phyloP scores from a whole-genome alignment of 495 filamentous ascomycete species.

The Aspergillus sclerotiicarbonarius region DNA sequence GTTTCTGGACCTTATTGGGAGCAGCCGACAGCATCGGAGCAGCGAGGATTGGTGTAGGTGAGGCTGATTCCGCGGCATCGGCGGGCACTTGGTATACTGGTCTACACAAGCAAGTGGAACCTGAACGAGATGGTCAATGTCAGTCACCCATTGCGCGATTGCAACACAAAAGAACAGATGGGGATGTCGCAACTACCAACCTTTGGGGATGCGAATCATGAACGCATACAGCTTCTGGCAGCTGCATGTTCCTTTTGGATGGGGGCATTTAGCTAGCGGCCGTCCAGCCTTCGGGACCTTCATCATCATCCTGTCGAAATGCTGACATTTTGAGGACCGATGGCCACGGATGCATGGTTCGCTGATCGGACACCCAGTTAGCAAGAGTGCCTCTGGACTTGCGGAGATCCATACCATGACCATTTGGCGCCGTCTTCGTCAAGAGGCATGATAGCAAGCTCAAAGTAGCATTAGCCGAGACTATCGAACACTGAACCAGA shows the following conservation, averaged over 20 bases:
- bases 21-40: constrained; percentile 17
- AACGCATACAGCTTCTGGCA: constrained; percentile 53
- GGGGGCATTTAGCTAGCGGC: constrained; percentile 73
- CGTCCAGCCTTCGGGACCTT: constrained; percentile 79
- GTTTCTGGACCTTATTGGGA: constrained; percentile 30
- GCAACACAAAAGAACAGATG: neutral
- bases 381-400: neutral
- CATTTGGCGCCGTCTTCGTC: constrained; percentile 50
- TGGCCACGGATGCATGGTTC: constrained; percentile 84
- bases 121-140: constrained; percentile 16
- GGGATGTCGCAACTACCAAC: constrained; percentile 19
- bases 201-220: constrained; percentile 52
- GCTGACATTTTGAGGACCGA: constrained; percentile 79
- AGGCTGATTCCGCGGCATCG: constrained; percentile 16
- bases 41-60: constrained; percentile 12
- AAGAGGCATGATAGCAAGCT: constrained; percentile 39
- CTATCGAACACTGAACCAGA: neutral
- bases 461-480: constrained; percentile 3
- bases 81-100: constrained; percentile 41
- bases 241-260: constrained; percentile 60
- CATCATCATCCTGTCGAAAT: constrained; percentile 71
- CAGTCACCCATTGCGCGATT: neutral
- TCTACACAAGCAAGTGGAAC: constrained; percentile 39
- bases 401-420: constrained; percentile 44
- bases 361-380: constrained; percentile 37